These are phyloP conservation scores for Backusella morwellensis DNA, from an alignment of 192 early-diverging fungal species.

Conservation along the genomic window DNA sequence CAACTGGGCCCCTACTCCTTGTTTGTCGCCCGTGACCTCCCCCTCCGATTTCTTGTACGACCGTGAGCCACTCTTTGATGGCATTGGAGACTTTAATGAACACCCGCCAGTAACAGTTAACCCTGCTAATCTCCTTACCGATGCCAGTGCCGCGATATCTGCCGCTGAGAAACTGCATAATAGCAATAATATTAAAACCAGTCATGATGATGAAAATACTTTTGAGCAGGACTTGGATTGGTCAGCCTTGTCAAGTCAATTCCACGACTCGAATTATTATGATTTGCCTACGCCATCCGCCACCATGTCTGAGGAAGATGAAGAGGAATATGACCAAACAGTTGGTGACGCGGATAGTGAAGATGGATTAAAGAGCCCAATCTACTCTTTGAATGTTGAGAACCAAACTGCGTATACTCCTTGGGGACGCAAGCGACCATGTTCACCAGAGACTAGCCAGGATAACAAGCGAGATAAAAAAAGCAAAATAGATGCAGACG, in stretches of 20 bases:
- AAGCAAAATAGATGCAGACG: neutral
- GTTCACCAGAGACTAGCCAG: neutral
- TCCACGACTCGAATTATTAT: neutral
- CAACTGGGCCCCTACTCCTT: constrained; percentile 10
- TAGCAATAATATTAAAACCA: neutral
- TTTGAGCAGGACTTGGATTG: constrained; percentile 2
- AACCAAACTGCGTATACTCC: neutral
- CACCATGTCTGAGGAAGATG: neutral
- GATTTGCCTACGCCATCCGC: constrained; percentile 4
- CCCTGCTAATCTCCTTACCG: neutral
- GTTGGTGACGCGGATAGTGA: neutral
- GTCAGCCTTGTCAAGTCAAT: constrained; percentile 8
- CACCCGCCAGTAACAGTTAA: neutral
- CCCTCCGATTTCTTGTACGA: constrained; percentile 19
- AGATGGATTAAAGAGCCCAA: neutral
- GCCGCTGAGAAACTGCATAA: neutral
- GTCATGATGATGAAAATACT: neutral
- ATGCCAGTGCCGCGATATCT: neutral
- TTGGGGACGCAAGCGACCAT: neutral
- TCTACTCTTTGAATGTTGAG: neutral
- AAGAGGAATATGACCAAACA: neutral
- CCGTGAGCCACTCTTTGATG: constrained; percentile 24
- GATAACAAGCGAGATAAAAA: constrained; percentile 2
- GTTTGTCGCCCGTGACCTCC: constrained; percentile 22
- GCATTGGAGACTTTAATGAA: constrained; percentile 14